Evolutionary conservation across 75 land plant species (phyloP).

Genomic region (Selaginella moellendorffii): DNA sequence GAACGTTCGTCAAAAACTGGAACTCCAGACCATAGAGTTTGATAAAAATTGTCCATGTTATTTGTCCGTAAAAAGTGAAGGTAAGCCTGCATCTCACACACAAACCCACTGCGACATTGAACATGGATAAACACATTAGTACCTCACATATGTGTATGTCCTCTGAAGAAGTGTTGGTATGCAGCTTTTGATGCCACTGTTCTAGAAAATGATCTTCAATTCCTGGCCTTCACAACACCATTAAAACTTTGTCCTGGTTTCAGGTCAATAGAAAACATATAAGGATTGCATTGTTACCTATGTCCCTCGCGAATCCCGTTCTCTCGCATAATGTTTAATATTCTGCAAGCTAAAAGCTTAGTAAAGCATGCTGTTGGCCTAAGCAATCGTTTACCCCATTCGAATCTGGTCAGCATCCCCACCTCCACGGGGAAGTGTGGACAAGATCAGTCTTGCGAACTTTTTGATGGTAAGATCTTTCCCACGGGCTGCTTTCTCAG

Average conservation of each 20-base stretch:
- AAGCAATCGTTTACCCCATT: constrained; percentile 1
- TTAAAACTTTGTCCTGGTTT: too few species aligned
- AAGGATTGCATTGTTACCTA: not conserved
- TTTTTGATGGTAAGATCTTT: not conserved
- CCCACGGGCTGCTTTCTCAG: not conserved
- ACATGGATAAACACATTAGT: not conserved
- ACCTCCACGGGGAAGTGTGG: constrained; percentile 8
- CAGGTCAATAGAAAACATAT: too few species aligned
- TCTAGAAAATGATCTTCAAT: constrained; percentile 6
- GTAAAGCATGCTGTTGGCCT: too few species aligned
- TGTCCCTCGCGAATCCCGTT: constrained; percentile 3
- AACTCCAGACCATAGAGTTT: constrained; percentile 1
- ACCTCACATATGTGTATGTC: constrained; percentile 9
- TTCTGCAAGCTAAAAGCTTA: not conserved
- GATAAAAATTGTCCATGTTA: constrained; percentile 2
- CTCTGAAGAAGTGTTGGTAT: constrained; percentile 8
- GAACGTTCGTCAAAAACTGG: not conserved
- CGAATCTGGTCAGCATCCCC: constrained; percentile 6
- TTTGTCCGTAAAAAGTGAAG: constrained; percentile 1
- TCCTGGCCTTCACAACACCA: not conserved
- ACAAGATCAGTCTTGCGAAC: not conserved
- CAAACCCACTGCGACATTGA: not conserved
- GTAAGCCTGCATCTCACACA: constrained; percentile 6
- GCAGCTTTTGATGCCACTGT: constrained; percentile 10
- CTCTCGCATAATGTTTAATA: constrained; percentile 4